Evolutionary conservation across 306 rosid species (phyloP), one percentile per base, ranked within the genome.

Genomic region (Trifolium repens): DNA sequence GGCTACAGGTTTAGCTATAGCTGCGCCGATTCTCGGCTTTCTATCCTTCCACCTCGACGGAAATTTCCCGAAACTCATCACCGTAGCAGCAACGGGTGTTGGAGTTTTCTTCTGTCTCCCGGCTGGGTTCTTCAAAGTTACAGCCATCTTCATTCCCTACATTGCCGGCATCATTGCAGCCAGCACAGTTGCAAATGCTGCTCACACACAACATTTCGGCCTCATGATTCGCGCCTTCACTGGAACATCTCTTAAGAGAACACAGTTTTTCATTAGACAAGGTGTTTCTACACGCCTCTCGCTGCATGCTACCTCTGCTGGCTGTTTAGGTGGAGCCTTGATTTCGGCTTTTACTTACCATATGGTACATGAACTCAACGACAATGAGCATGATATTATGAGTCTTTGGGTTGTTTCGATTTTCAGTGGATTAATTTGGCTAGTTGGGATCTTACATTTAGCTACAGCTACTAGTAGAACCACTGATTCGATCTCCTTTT

Each of bases 351-450:
- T 94, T 82, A 79, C 96, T 5, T 91, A 85, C 86, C 85, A 87
- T n/a, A 91, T 91, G 98, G 81, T 93, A 2, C 67, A 81, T 2
- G 92, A 83, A 24, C 69, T 83, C 8, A 65, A 61, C 0, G 83
- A 59, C 0, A 69, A 15, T 0, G 83, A 79, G 6, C 58, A 44
- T 0, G 88, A 84, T 44, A 42, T 89, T 2, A 67, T 85, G 57
- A 91, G 92, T 82, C 80, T 94, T 0, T 94, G 97, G 97, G 80
- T 94, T 0, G 97, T 94, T 9, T 88, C 98, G 9, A 94, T 94
- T 81, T 94, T 89, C 83, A 87, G 96, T 69, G 98, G 97, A 69
- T 69, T 94, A 0, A 87, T 66, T 5, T 94, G 98, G 98, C 84
- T 91, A 14, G 82, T 83, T 4, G 98, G 98, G 2, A 57, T 87